phyloP scores from a whole-genome alignment of 78 protist species.

The Kipferlia bialata region DNA sequence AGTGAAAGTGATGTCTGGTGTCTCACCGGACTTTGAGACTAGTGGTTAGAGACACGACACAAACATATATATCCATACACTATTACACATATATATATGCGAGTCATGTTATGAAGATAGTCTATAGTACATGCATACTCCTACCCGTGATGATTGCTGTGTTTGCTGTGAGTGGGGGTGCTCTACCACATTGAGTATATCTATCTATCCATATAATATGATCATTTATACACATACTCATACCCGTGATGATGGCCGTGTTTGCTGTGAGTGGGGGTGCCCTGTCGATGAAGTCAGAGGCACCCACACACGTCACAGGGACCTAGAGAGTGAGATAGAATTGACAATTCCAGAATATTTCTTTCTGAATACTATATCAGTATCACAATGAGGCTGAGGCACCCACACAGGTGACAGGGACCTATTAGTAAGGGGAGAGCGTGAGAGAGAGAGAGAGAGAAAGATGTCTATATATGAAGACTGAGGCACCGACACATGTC shows the following conservation, averaged over 20 bases:
- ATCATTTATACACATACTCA: too few relatives aligned
- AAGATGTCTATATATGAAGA: slow-evolving; percentile 52
- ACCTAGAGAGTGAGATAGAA: neutral
- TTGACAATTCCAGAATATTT: neutral
- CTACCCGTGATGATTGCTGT: slow-evolving; percentile 15
- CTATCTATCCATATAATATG: too few relatives aligned
- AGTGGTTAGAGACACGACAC: neutral
- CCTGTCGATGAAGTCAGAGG: slow-evolving; percentile 51
- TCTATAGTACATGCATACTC: too few relatives aligned
- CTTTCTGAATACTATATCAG: slow-evolving; percentile 9
- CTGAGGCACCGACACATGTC: slow-evolving; percentile 37
- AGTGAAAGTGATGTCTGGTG: too few relatives aligned
- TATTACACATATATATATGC: neutral
- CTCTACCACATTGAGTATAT: too few relatives aligned
- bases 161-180: slow-evolving; percentile 37
- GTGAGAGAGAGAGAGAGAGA: too few relatives aligned
- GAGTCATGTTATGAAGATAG: neutral
- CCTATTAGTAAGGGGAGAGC: too few relatives aligned
- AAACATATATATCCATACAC: neutral
- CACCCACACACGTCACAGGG: slow-evolving; percentile 29
- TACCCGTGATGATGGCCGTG: slow-evolving; percentile 17
- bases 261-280: slow-evolving; percentile 37
- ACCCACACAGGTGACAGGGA: too few relatives aligned
- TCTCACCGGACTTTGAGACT: too few relatives aligned
- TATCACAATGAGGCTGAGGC: too few relatives aligned